phyloP scores from a whole-genome alignment of 208 protist genomes.

The Trypanosoma boissoni region DNA sequence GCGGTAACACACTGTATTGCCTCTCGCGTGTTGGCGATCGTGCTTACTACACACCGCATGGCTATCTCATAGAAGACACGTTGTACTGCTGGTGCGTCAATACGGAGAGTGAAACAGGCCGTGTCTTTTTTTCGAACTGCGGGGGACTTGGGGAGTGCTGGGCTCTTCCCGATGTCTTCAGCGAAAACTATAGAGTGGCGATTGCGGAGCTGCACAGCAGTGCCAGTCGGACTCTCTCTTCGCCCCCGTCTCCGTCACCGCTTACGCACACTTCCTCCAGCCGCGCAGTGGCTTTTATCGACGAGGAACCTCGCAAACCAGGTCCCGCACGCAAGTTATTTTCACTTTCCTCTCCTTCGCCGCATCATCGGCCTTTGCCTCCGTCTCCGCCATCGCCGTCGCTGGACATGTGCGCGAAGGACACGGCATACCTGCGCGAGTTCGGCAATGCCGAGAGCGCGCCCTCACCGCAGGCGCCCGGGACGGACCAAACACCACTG shows the following conservation, averaged over 20 bases:
- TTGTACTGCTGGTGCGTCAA: constrained; percentile 17
- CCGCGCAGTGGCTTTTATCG: not conserved
- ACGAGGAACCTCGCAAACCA: no score
- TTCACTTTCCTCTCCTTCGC: no score
- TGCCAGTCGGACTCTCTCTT: not conserved
- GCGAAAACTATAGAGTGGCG: not conserved
- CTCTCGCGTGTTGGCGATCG: constrained; percentile 7
- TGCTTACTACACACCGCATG: constrained; percentile 13
- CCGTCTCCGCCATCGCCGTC: not conserved
- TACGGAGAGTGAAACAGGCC: constrained; percentile 14
- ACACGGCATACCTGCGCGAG: constrained; percentile 10
- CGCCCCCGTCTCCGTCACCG: not conserved
- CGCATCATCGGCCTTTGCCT: not conserved
- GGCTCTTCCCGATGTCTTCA: constrained; percentile 14
- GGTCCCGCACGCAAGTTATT: not conserved
- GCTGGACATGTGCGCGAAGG: constrained; percentile 14
- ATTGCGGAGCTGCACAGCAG: not conserved
- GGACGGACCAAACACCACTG: not conserved
- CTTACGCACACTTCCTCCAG: not conserved
- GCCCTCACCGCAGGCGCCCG: not conserved
- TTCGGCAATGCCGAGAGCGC: constrained; percentile 1
- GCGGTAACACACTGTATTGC: constrained; percentile 12
- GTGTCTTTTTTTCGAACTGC: constrained; percentile 21
- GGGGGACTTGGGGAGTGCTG: constrained; percentile 14
- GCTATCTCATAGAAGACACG: constrained; percentile 13